Conservation (phyloP, 2,329 filamentous ascomycete species). For the Stagonosporopsis chrysanthemi region DNA sequence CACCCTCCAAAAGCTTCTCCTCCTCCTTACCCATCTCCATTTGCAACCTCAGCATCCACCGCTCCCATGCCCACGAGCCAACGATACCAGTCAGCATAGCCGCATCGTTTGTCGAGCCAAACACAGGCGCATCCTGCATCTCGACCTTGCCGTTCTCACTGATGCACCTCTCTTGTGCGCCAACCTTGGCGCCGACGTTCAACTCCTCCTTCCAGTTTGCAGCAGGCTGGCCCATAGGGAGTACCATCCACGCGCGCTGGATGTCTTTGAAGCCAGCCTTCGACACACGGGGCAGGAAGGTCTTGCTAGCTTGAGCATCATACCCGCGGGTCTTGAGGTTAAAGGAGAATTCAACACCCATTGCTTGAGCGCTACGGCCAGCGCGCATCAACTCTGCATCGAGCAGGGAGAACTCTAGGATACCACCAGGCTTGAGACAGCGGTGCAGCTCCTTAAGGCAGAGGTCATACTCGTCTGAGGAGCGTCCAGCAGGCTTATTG, state of each 20-base stretch:
- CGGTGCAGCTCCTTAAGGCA: slow-evolving; percentile 87
- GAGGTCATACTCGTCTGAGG: slow-evolving; percentile 83
- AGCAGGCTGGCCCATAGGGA: slow-evolving; percentile 74
- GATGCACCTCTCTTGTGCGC: slow-evolving; percentile 48
- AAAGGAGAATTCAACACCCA: slow-evolving; percentile 91
- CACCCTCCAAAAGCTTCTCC: slow-evolving; percentile 61
- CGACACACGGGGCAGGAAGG: slow-evolving; percentile 77
- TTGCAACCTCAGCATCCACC: slow-evolving; percentile 89
- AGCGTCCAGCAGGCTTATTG: slow-evolving; percentile 57
- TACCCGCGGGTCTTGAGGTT: slow-evolving; percentile 89
- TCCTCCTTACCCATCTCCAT: slow-evolving; percentile 79
- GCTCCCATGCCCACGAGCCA: slow-evolving; percentile 92
- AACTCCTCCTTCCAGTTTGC: slow-evolving; percentile 49
- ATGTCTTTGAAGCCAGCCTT: slow-evolving; percentile 80
- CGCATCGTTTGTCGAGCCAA: slow-evolving; percentile 66
- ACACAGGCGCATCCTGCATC: slow-evolving; percentile 36
- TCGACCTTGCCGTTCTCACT: slow-evolving; percentile 44
- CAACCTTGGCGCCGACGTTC: slow-evolving; percentile 43
- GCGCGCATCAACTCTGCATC: slow-evolving; percentile 91
- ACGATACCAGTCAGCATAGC: slow-evolving; percentile 81
- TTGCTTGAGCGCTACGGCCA: slow-evolving; percentile 78
- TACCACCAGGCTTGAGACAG: slow-evolving; percentile 90
- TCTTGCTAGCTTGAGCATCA: slow-evolving; percentile 82
- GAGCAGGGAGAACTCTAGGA: slow-evolving; percentile 87
- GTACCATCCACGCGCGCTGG: slow-evolving; percentile 85